These are phyloP conservation scores for Annona squamosa DNA, from an alignment of 164 flowering plant genomes.

Conservation along the genomic window DNA sequence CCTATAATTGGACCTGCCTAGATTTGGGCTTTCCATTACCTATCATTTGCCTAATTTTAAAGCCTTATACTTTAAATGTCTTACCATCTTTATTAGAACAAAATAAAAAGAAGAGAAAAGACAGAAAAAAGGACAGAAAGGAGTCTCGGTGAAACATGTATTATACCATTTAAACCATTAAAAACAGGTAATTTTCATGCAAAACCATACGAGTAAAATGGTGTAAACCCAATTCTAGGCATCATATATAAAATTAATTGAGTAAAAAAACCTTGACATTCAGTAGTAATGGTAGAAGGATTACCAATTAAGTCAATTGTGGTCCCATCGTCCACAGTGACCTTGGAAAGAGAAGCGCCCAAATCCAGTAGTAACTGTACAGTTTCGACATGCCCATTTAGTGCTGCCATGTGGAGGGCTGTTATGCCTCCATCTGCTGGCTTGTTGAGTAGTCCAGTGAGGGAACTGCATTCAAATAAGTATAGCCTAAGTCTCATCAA, in stretches of 20 bases:
- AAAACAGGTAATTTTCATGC: not conserved
- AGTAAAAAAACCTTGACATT: not conserved
- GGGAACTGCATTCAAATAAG: slow-evolving; percentile 34
- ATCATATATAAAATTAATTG: not conserved
- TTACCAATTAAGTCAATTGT: slow-evolving; percentile 88
- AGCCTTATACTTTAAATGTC: too few relatives aligned
- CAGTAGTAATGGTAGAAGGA: not conserved
- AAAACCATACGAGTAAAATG: not conserved
- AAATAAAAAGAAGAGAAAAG: not conserved
- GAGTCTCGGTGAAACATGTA: not conserved
- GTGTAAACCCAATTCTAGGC: not conserved
- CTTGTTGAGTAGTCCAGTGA: slow-evolving; percentile 50
- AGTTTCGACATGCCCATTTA: slow-evolving; percentile 81
- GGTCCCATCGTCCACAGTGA: slow-evolving; percentile 82
- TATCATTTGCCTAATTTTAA: too few relatives aligned
- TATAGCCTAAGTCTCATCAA: not conserved
- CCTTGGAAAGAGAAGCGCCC: slow-evolving; percentile 64
- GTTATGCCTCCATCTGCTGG: slow-evolving; percentile 94
- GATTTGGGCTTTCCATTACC: too few relatives aligned
- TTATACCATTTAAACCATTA: too few relatives aligned
- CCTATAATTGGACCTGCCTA: too few relatives aligned
- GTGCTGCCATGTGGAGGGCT: slow-evolving; percentile 94
- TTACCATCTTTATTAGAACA: too few relatives aligned
- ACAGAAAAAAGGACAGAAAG: not conserved
- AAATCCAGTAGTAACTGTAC: slow-evolving; percentile 72